A percentile compares a stretch with the other conserved stretches of the same genome.
Evolutionary conservation across 352 stramenopile species (phyloP).

Genomic region (Phytophthora capsici): DNA sequence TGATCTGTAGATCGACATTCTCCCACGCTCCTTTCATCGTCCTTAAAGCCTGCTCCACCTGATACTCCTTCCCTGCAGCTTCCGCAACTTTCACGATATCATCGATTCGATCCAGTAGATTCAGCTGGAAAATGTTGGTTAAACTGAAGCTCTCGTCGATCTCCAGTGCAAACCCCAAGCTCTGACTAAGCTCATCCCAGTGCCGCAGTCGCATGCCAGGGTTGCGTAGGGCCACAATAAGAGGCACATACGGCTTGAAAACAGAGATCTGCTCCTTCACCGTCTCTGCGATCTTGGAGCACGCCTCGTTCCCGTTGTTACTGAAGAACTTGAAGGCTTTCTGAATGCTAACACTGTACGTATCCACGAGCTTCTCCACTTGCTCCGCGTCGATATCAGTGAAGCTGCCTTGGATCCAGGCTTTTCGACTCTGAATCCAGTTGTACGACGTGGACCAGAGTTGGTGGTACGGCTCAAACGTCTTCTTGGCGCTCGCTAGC

Average conservation of each 20-base stretch:
- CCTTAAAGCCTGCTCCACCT: constrained; percentile 92
- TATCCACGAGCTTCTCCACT: constrained; percentile 91
- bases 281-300: constrained; percentile 89
- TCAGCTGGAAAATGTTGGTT: constrained; percentile 86
- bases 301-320: constrained; percentile 82
- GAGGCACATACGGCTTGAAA: constrained; percentile 93
- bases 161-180: constrained; percentile 78
- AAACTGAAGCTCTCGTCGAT: constrained; percentile 91
- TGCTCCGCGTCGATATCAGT: constrained; percentile 92
- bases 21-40: constrained; percentile 95
- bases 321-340: constrained; percentile 95
- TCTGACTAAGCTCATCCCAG: constrained; percentile 91
- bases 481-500: constrained; percentile 89
- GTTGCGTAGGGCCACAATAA: constrained; percentile 92
- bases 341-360: constrained; percentile 86
- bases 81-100: constrained; percentile 94
- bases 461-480: constrained; percentile 94
- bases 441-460: constrained; percentile 92
- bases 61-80: constrained; percentile 94
- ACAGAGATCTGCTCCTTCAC: constrained; percentile 94
- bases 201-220: constrained; percentile 95
- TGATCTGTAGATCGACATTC: constrained; percentile 89
- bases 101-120: constrained; percentile 87
- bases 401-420: constrained; percentile 93
- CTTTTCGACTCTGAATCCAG: constrained; percentile 93